Evolutionary conservation across 192 early-diverging fungal genomes (phyloP), one percentile per base, ranked within the genome.

Genomic region (Kappamyces sp.): DNA sequence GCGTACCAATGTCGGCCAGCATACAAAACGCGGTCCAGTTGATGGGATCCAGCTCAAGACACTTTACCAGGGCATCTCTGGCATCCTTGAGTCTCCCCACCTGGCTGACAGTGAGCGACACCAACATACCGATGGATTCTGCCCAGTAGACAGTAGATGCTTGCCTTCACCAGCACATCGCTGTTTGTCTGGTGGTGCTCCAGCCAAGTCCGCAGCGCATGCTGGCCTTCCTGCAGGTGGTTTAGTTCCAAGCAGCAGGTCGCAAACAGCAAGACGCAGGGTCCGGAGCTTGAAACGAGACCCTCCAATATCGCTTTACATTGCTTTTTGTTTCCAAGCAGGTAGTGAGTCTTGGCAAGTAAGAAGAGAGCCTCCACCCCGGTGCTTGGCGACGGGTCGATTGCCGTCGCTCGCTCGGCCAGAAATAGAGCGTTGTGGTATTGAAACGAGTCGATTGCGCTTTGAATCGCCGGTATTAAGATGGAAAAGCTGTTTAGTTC

Each of bases 21-120:
- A 43, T 50, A 53, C 73, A 60, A 41, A 59, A 74, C 5, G 72
- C 72, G 12, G 32, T 60, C 76, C 76, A 78, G 43, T 66, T 35
- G 33, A 69, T 67, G 32, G 76, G 67, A 65, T 70, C 64, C 40
- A 64, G 37, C 45, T 59, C 43, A 22, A 75, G 29, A 0, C 72
- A 69, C 30, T 42, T 42, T 49, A 6, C 38, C 35, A 69, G 66
- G 5, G 51, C 49, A 4, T 42, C 30, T 29, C 37, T 30, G 7
- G 68, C 71, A 22, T 61, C 50, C 12, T 60, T 38, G 4, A 34
- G 15, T 15, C 59, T 66, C 6, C 54, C 55, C 31, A 47, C 38
- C 36, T 59, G 57, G 45, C 63, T 66, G 30, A 51, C 12, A 22
- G 9, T 14, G 14, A 51, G 22, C 22, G 22, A 22, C 22, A 22